Conservation (phyloP, 768 basidiomycete species). For the Xanthoconium purpureum region DNA sequence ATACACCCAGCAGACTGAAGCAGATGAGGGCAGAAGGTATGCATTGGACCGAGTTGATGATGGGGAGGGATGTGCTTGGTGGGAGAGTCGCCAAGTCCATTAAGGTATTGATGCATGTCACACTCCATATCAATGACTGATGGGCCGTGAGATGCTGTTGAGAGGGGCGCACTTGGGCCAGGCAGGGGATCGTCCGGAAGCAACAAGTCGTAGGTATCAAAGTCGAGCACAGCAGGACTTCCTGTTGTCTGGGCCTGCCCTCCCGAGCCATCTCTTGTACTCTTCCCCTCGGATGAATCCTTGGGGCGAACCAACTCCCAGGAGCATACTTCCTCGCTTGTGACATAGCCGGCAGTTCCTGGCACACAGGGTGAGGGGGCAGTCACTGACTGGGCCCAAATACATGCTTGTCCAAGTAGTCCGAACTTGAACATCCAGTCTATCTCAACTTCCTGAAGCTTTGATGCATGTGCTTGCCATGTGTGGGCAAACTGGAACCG, state of each 20-base stretch:
- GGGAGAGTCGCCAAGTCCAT: conserved; percentile 25
- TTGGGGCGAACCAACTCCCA: conserved; percentile 16
- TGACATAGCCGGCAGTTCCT: conserved; percentile 9
- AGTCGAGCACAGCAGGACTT: neutral
- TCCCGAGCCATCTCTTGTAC: neutral
- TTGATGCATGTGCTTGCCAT: conserved; percentile 16
- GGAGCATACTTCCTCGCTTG: conserved; percentile 3
- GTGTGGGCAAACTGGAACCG: conserved; percentile 23
- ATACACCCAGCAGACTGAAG: neutral
- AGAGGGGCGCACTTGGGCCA: neutral
- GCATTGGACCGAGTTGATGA: neutral
- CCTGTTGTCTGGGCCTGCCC: neutral
- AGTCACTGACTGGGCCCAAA: neutral
- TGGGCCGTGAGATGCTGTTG: neutral
- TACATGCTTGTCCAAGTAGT: neutral
- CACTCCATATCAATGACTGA: conserved; percentile 12
- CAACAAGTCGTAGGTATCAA: neutral
- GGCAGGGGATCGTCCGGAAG: neutral
- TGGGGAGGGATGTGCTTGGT: conserved; percentile 5
- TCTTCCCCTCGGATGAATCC: neutral
- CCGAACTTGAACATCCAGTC: conserved; percentile 1
- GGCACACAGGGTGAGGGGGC: neutral
- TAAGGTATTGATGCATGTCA: conserved; percentile 29
- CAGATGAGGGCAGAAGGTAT: conserved; percentile 11
- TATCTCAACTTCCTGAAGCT: conserved; percentile 7